These are phyloP conservation scores for Limnomonas spitsbergensis DNA, from an alignment of 139 green algal species.

Conservation along the genomic window DNA sequence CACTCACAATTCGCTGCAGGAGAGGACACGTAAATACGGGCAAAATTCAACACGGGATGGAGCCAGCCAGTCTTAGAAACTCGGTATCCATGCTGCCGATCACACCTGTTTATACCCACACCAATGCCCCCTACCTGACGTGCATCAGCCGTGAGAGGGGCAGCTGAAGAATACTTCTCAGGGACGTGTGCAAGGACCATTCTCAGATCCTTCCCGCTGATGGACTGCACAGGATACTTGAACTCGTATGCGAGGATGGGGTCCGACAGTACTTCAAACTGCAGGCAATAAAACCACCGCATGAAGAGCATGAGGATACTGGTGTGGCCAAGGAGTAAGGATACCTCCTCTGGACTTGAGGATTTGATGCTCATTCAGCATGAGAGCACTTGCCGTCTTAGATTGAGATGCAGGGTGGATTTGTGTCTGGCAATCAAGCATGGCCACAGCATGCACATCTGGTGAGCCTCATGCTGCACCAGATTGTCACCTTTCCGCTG, in stretches of 20 bases:
- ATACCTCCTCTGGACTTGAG: too few species aligned
- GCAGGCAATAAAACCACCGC: conserved; percentile 16
- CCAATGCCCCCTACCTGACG: conserved; percentile 6
- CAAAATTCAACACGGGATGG: background rate
- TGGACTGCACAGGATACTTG: conserved; percentile 55
- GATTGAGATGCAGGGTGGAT: too few species aligned
- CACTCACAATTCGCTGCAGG: conserved; percentile 74
- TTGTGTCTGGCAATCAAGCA: too few species aligned
- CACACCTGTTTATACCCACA: background rate
- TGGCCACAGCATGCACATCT: too few species aligned
- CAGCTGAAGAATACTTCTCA: conserved; percentile 64
- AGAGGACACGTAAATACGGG: background rate
- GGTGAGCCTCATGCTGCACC: too few species aligned
- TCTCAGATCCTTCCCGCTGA: conserved; percentile 33
- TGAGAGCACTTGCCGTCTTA: too few species aligned
- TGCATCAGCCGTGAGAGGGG: conserved; percentile 55
- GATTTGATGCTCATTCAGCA: too few species aligned
- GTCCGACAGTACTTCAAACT: conserved; percentile 60
- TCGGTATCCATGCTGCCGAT: background rate
- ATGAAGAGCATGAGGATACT: background rate
- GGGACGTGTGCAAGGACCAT: conserved; percentile 58
- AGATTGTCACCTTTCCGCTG: too few species aligned
- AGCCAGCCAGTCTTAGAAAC: background rate
- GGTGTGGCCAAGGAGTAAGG: background rate
- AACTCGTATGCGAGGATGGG: conserved; percentile 76